These are phyloP conservation scores for Nemania sp. DNA, from an alignment of 2,329 filamentous ascomycete species.

Conservation along the genomic window DNA sequence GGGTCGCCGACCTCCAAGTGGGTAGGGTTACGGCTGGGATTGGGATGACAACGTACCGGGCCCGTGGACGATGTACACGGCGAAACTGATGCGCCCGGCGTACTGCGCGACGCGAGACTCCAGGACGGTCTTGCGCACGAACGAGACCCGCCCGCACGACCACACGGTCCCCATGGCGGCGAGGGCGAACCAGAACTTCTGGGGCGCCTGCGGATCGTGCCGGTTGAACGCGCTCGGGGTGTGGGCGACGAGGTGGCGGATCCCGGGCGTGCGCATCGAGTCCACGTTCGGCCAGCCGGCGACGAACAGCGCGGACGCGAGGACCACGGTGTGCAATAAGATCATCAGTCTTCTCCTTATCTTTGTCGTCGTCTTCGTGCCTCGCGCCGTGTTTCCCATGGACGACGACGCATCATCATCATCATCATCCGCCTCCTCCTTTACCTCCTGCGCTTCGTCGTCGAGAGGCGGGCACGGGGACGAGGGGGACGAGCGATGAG, in stretches of 20 bases:
- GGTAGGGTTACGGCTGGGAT: too few relatives aligned
- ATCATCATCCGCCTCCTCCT: not conserved
- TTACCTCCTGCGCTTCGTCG: not conserved
- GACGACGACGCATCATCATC: too few relatives aligned
- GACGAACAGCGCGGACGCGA: slow-evolving; percentile 43
- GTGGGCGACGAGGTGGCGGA: slow-evolving; percentile 5
- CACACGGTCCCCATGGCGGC: slow-evolving; percentile 44
- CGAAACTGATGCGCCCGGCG: slow-evolving; percentile 57
- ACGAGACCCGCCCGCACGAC: slow-evolving; percentile 45
- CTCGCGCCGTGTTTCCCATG: not conserved
- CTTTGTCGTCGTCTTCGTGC: too few relatives aligned
- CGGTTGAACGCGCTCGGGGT: slow-evolving; percentile 43
- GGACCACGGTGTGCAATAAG: slow-evolving; percentile 33
- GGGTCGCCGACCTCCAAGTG: too few relatives aligned
- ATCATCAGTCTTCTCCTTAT: not conserved
- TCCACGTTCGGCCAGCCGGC: slow-evolving; percentile 48
- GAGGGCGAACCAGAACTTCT: slow-evolving; percentile 47
- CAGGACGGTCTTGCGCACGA: slow-evolving; percentile 45
- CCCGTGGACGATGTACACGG: slow-evolving; percentile 62
- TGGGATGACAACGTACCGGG: not conserved
- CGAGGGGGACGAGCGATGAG: not conserved
- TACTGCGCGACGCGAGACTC: slow-evolving; percentile 57
- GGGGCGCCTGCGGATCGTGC: slow-evolving; percentile 38
- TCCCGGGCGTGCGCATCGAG: slow-evolving; percentile 41
- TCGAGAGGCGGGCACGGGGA: not conserved